Evolutionary conservation across 2,329 filamentous ascomycete species (phyloP), one percentile per base, ranked within the genome.

Genomic region (Epichloe sibirici): DNA sequence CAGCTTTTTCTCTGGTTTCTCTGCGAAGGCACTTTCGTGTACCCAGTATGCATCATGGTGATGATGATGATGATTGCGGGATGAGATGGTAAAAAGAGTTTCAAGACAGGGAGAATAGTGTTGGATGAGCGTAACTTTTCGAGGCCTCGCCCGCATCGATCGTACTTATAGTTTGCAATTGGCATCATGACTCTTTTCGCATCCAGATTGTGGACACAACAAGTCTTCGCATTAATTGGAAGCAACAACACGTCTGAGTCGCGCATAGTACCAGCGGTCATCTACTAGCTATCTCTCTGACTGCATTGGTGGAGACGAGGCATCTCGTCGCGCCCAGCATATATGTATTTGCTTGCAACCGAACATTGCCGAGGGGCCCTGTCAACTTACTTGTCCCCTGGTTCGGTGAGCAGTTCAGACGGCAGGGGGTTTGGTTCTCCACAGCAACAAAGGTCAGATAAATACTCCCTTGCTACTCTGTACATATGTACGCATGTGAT

Each of bases 1-100:
- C 69, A 71, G 57, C 60, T 63, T 48, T 63, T 64, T 45, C 56
- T 60, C 49, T 59, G 54, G 38, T 63, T 64, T 45, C 56, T 60
- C 49, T 59, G 54, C 37, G 65, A 68, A 55, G 66, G 58, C 65
- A 67, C 66, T 46, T 9, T 43, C 9, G 28, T 9, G 25, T 31
- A 31, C 28, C 28, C 3, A 31, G 28, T 3, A 31, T 4, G 28
- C 9, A 11, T 21, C 17, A 21, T 21, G 17, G 2, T 2, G 17
- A 21, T 31, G 17, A 21, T 2, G 17, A 21, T 31, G 8, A 9
- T 4, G 28, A 31, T 31, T 9, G 28, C 4, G 28, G 9, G 3
- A 31, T 11, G 28, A 31, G 28, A 31, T 31, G 8, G 9, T 9
- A 8, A 31, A 31, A 21, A 21, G 8, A 9, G 28, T 31, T 9